phyloP scores from a whole-genome alignment of 495 filamentous ascomycete genomes.

The Penicillium cinerascens region DNA sequence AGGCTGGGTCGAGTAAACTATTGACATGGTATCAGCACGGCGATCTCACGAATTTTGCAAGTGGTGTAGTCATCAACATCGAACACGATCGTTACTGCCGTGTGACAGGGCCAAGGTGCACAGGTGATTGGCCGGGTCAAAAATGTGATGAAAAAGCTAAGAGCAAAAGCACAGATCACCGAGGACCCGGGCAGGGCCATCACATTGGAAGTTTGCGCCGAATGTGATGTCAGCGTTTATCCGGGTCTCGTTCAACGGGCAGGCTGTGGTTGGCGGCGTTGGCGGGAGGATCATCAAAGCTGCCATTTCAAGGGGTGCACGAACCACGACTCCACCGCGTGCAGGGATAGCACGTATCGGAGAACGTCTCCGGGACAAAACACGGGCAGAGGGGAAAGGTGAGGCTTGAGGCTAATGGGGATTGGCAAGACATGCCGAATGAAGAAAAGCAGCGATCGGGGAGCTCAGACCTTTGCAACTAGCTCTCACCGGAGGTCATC shows the following conservation, averaged over 20 bases:
- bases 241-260: neutral
- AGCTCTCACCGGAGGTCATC: constrained; percentile 15
- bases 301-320: constrained; percentile 5
- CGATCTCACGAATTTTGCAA: constrained; percentile 4
- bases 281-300: constrained; percentile 5
- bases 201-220: neutral
- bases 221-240: constrained; percentile 13
- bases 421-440: neutral
- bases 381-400: constrained; percentile 1
- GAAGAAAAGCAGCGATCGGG: neutral
- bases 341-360: neutral
- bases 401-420: neutral
- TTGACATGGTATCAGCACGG: constrained; percentile 13
- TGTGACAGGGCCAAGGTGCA: neutral
- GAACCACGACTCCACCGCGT: constrained; percentile 12
- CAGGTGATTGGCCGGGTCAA: neutral
- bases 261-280: constrained; percentile 3
- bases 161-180: neutral
- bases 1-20: constrained; percentile 10
- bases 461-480: constrained; percentile 20
- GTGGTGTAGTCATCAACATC: constrained; percentile 1
- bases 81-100: neutral
- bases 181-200: neutral
- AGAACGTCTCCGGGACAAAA: neutral
- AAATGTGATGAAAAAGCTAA: neutral